These are phyloP conservation scores for Neophaeococcomyces mojaviensis DNA, from an alignment of 2,329 filamentous ascomycete genomes.

Conservation along the genomic window DNA sequence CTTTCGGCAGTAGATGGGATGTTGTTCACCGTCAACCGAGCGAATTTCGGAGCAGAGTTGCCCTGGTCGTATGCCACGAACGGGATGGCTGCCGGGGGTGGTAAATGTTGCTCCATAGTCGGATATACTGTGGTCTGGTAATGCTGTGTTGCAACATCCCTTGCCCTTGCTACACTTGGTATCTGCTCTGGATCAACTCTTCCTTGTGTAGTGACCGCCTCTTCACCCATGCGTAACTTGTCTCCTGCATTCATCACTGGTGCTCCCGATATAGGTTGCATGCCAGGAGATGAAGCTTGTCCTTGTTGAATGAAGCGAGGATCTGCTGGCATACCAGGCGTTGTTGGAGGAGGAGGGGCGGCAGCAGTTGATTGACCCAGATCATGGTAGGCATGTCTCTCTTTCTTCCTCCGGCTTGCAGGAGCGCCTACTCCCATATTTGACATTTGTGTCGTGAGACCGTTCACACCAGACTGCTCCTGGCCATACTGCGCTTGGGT, in stretches of 20 bases:
- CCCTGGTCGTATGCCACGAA: conserved; percentile 95
- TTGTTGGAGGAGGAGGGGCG: conserved; percentile 55
- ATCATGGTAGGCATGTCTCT: conserved; percentile 84
- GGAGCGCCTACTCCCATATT: conserved; percentile 59
- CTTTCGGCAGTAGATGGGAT: conserved; percentile 79
- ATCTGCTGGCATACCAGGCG: conserved; percentile 28
- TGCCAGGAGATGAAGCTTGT: conserved; percentile 25
- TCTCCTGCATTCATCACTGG: conserved; percentile 15
- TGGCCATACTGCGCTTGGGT: conserved; percentile 7
- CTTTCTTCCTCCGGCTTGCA: conserved; percentile 71
- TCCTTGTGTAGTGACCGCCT: conserved; percentile 58
- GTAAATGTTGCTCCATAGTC: conserved; percentile 88
- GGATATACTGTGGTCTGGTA: conserved; percentile 85
- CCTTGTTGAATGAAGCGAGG: conserved; percentile 22
- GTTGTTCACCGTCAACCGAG: conserved; percentile 84
- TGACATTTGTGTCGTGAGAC: conserved; percentile 61
- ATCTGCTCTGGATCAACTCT: conserved; percentile 86
- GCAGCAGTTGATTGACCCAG: conserved; percentile 63
- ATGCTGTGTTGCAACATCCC: conserved; percentile 74
- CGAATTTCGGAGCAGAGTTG: conserved; percentile 90
- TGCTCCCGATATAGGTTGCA: conserved; percentile 15
- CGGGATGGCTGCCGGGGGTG: conserved; percentile 78
- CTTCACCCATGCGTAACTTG: conserved; percentile 36
- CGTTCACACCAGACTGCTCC: conserved; percentile 21
- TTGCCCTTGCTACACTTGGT: conserved; percentile 77